Conservation (phyloP, 768 basidiomycete species). For the Leccinum ochraceum region DNA sequence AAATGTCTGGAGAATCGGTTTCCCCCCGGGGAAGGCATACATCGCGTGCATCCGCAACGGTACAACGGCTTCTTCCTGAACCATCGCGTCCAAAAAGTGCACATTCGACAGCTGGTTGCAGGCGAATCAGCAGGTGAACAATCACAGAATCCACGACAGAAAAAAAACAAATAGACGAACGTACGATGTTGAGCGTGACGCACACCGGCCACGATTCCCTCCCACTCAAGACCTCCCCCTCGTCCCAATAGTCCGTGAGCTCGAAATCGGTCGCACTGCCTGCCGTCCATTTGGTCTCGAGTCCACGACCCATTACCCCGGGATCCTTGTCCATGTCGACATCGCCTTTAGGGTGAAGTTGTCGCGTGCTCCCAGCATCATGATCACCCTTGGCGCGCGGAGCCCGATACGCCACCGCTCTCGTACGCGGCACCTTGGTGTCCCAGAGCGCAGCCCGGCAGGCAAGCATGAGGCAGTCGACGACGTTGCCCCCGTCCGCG, state of each 20-base stretch:
- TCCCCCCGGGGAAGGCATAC: conserved; percentile 55
- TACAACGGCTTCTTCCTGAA: conserved; percentile 68
- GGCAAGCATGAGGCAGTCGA: conserved; percentile 79
- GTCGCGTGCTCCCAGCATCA: background rate
- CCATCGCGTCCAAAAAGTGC: conserved; percentile 75
- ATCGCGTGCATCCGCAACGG: conserved; percentile 60
- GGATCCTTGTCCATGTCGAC: conserved; percentile 48
- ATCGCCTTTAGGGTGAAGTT: conserved; percentile 27
- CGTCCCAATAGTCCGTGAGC: conserved; percentile 85
- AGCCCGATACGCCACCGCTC: conserved; percentile 66
- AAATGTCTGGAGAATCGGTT: conserved; percentile 58
- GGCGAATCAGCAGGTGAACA: background rate
- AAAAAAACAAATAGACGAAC: conserved; percentile 24
- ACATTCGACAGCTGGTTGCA: conserved; percentile 49
- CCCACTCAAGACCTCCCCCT: conserved; percentile 66
- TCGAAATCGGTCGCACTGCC: conserved; percentile 75
- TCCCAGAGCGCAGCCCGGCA: conserved; percentile 80
- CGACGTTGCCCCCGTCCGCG: conserved; percentile 71
- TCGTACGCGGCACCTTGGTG: conserved; percentile 75
- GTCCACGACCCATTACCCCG: conserved; percentile 47
- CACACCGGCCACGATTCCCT: conserved; percentile 73
- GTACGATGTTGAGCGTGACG: conserved; percentile 75
- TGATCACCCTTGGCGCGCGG: conserved; percentile 29
- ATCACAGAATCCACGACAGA: background rate
- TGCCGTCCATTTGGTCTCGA: conserved; percentile 51